Evolutionary conservation across 2,329 filamentous ascomycete genomes (phyloP).

Genomic region (Fusarium redolens): DNA sequence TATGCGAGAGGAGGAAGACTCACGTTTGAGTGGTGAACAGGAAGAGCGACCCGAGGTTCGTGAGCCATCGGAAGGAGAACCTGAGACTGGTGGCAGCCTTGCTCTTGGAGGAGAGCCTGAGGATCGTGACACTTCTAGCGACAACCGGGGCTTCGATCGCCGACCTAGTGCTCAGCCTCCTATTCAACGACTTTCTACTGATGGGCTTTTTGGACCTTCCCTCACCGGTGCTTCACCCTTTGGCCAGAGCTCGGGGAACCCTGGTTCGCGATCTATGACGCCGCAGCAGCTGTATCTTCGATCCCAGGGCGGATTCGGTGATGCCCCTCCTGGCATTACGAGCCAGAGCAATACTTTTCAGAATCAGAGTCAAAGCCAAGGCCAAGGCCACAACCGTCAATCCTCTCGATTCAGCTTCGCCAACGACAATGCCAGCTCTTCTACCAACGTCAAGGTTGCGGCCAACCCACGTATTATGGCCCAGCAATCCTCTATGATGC

Average conservation of each 20-base stretch:
- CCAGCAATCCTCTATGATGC: conserved; percentile 90
- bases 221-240: conserved; percentile 59
- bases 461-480: conserved; percentile 84
- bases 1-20: conserved; percentile 78
- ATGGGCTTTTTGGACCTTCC: conserved; percentile 66
- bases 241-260: conserved; percentile 60
- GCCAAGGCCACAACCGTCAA: conserved; percentile 80
- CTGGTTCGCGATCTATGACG: conserved; percentile 77
- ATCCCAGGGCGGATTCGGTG: conserved; percentile 68
- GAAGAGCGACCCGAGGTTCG: conserved; percentile 59
- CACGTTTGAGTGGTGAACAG: conserved; percentile 58
- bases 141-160: conserved; percentile 64
- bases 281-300: conserved; percentile 81
- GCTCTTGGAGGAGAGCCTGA: conserved; percentile 95
- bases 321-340: conserved; percentile 69
- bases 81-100: conserved; percentile 83
- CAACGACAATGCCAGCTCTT: conserved; percentile 71
- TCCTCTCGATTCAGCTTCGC: conserved; percentile 89
- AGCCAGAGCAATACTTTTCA: conserved; percentile 62
- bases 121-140: conserved; percentile 71
- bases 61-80: conserved; percentile 75
- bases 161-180: conserved; percentile 80
- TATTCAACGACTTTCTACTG: conserved; percentile 72
- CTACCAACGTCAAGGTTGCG: conserved; percentile 77
- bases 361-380: conserved; percentile 52